Percentiles rank a stretch among this genome's conserved stretches.
Conservation (phyloP, 345 rosid species). For the Turritis glabra region DNA sequence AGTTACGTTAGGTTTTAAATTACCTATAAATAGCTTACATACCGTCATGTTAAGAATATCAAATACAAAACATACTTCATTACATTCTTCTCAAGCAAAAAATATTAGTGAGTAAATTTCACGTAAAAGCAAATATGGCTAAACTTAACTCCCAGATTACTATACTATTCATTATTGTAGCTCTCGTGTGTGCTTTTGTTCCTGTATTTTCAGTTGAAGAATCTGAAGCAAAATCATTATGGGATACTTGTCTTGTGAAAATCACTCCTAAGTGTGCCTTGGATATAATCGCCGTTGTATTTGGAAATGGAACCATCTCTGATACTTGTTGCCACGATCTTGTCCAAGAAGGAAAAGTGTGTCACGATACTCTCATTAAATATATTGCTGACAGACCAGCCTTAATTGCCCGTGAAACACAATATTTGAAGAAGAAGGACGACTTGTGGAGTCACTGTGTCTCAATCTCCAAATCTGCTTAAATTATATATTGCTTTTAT, state of each 20-base stretch:
- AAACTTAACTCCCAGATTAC: neutral
- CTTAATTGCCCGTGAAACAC: too few species aligned
- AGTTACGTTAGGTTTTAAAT: neutral
- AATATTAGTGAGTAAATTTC: neutral
- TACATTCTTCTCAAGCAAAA: neutral
- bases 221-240: neutral
- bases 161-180: neutral
- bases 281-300: neutral
- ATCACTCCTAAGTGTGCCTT: neutral
- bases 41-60: neutral
- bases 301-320: neutral
- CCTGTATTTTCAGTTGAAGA: neutral
- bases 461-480: too few species aligned
- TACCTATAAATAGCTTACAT: neutral
- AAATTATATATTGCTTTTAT: too few species aligned
- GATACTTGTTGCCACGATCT: neutral
- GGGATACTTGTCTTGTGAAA: neutral
- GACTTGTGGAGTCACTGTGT: too few species aligned
- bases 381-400: too few species aligned
- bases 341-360: neutral
- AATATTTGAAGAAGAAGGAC: too few species aligned
- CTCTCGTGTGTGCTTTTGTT: neutral
- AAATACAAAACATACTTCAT: neutral
- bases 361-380: too few species aligned
- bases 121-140: neutral